Evolutionary conservation across 176 grass and related monocot genomes (phyloP), one percentile per base, ranked within the genome.

Genomic region (Avena insularis): DNA sequence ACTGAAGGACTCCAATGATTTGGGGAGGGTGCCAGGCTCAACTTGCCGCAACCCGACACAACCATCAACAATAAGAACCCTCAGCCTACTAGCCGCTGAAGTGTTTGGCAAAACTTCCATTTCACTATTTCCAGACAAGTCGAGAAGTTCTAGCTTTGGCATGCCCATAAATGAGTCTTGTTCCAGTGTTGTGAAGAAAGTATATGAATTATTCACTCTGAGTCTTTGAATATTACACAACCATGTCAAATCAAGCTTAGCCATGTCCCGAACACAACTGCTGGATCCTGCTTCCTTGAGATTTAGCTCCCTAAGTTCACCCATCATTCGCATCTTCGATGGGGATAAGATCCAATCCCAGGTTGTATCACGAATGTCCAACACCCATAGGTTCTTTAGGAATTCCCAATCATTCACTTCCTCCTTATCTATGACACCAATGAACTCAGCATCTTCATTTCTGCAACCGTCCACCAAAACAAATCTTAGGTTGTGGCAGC

Each of bases 311-410:
- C 69, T 9, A 0, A 71, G 36, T 19, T 71, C 17, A 71, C 2
- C 11, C 69, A 71, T 71, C 9, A 46, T 8, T 15, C 9, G 17
- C 17, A 71, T n/a, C 35, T 19, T 71, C 3, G 15, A 19, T 15
- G 19, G 75, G 75, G 27, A 63, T 48, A 80, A 63, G 2, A 14
- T 48, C 78, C 1, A 54, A 4, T 54, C 51, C 51, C 51, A 54
- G 51, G 15, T 54, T 12, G 51, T 54, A 14, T 54, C 51, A 48
- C 78, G 21, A 47, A 80, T 23, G 35, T 80, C 58, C 2, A 80
- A 9, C 36, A 80, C 78, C 57, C 58, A 63, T 16, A 80, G 58
- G n/a, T 38, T 80, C 46, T 63, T 11, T 4, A 79, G 54, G 15
- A 61, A 80, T 45, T 6, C 65, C 65, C 65, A 68, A 14, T 15